Percentiles rank a stretch among this genome's conserved stretches.
phyloP scores from a whole-genome alignment of 2,329 filamentous ascomycete genomes.

The Dendryphion nanum region DNA sequence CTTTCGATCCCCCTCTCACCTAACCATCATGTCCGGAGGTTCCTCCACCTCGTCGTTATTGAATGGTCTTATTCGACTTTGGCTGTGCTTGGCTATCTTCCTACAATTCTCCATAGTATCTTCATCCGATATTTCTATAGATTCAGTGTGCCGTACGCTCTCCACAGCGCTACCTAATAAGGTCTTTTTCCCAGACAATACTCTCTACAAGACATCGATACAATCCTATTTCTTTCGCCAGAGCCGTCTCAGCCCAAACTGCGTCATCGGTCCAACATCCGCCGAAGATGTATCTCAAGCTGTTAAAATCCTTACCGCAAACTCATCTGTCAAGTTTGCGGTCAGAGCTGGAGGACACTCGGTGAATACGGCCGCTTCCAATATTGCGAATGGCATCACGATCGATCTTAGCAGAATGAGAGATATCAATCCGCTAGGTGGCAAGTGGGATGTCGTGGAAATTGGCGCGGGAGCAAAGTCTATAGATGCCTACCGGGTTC shows the following conservation, averaged over 20 bases:
- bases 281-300: slow-evolving; percentile 23
- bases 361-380: slow-evolving; percentile 1
- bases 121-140: too few species aligned
- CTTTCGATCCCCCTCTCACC: too few species aligned
- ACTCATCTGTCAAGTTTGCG: slow-evolving; percentile 20
- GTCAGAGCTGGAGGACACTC: slow-evolving; percentile 21
- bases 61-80: too few species aligned
- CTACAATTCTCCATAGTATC: too few species aligned
- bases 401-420: neutral
- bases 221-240: slow-evolving; percentile 22
- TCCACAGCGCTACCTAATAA: slow-evolving; percentile 13
- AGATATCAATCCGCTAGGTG: neutral
- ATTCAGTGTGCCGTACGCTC: too few species aligned
- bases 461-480: slow-evolving; percentile 31
- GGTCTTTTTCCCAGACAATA: slow-evolving; percentile 15
- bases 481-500: slow-evolving; percentile 34
- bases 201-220: slow-evolving; percentile 22
- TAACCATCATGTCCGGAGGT: too few species aligned
- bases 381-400: slow-evolving; percentile 1
- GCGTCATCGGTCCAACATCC: slow-evolving; percentile 21
- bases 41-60: too few species aligned
- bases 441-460: slow-evolving; percentile 15
- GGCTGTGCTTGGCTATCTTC: too few species aligned
- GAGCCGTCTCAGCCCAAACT: slow-evolving; percentile 20
- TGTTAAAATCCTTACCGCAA: slow-evolving; percentile 17